Percentiles rank a stretch among this genome's conserved stretches.
phyloP scores from a whole-genome alignment of 2,329 filamentous ascomycete genomes.

The Davidsoniella virescens region DNA sequence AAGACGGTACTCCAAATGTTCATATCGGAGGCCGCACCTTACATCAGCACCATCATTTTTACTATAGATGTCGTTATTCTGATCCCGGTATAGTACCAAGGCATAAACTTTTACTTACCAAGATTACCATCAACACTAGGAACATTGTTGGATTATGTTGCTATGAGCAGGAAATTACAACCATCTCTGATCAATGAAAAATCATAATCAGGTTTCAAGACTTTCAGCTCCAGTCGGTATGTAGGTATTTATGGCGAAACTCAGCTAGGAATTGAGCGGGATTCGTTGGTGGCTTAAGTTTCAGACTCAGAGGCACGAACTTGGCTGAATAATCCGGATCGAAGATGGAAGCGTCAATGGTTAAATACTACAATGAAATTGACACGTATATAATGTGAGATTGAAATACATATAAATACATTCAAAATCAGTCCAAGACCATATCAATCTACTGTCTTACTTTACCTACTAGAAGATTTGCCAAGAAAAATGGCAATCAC shows the following conservation, averaged over 20 bases:
- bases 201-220: background rate
- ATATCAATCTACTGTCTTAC: too few relatives aligned
- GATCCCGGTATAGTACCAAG: constrained; percentile 25
- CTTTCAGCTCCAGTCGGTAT: constrained; percentile 31
- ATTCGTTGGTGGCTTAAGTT: constrained; percentile 25
- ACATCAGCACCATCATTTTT: constrained; percentile 28
- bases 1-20: constrained; percentile 28
- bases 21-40: constrained; percentile 29
- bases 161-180: constrained; percentile 26
- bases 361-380: too few relatives aligned
- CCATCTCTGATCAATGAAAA: background rate
- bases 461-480: too few relatives aligned
- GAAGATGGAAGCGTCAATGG: background rate
- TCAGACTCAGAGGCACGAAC: background rate
- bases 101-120: constrained; percentile 28
- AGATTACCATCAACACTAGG: constrained; percentile 35
- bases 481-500: too few relatives aligned
- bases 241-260: constrained; percentile 29
- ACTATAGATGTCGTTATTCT: constrained; percentile 27
- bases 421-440: too few relatives aligned
- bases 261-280: constrained; percentile 34
- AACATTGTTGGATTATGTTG: constrained; percentile 29
- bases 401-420: too few relatives aligned
- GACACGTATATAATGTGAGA: too few relatives aligned
- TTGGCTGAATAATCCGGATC: background rate